Evolutionary conservation across 176 grass and related monocot genomes (phyloP).

Genomic region (Luzula sylvatica): DNA sequence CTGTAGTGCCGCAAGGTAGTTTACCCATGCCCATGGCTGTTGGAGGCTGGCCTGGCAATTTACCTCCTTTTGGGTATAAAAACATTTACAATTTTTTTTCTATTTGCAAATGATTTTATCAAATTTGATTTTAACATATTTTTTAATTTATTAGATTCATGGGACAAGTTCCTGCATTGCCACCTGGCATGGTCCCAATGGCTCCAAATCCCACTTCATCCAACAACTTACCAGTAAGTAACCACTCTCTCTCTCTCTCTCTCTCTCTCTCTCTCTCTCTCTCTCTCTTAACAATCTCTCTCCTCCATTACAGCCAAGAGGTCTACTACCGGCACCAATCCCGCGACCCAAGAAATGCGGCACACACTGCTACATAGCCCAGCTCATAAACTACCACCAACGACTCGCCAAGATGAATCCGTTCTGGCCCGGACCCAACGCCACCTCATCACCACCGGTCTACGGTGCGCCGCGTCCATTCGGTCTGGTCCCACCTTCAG

Average conservation of each 20-base stretch:
- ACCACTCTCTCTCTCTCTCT: not conserved
- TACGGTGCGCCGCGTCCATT: conserved; percentile 61
- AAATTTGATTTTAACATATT: not conserved
- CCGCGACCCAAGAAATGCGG: conserved; percentile 55
- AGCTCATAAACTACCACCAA: conserved; percentile 67
- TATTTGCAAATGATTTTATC: not conserved
- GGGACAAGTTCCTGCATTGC: conserved; percentile 55
- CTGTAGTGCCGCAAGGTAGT: conserved; percentile 42
- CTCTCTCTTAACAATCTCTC: not conserved
- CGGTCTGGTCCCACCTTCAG: conserved; percentile 44
- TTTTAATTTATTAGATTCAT: conserved; percentile 46
- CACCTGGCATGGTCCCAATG: conserved; percentile 54
- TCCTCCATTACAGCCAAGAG: conserved; percentile 43
- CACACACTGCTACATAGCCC: conserved; percentile 79
- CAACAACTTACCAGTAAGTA: conserved; percentile 46
- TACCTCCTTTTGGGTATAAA: conserved; percentile 77
- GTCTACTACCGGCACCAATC: conserved; percentile 27
- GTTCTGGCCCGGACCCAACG: conserved; percentile 47
- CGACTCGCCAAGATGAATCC: conserved; percentile 55
- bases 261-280: not conserved
- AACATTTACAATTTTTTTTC: conserved; percentile 19
- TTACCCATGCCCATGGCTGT: conserved; percentile 63
- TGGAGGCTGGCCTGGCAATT: conserved; percentile 57
- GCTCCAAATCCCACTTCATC: conserved; percentile 47
- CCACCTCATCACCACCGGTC: conserved; percentile 32